phyloP scores from a whole-genome alignment of 345 rosid species.

The Euclidium syriacum region DNA sequence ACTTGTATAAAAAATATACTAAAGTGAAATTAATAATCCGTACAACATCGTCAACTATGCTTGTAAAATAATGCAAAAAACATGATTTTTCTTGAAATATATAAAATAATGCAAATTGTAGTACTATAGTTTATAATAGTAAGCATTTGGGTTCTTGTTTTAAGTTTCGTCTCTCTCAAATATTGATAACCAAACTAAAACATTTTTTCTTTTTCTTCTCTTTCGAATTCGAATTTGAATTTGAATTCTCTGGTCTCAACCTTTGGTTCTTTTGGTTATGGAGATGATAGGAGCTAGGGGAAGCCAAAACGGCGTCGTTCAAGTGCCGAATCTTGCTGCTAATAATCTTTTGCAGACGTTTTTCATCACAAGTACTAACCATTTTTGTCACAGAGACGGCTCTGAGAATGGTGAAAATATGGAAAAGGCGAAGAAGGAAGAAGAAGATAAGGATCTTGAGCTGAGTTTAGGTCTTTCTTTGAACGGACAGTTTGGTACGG shows the following conservation, averaged over 20 bases:
- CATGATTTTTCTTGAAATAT: background rate
- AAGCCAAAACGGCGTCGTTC: conserved; percentile 17
- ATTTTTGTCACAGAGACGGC: conserved; percentile 12
- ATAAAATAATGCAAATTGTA: conserved; percentile 30
- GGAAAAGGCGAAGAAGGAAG: conserved; percentile 31
- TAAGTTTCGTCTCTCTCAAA: conserved; percentile 24
- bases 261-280: conserved; percentile 3
- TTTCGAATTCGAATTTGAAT: background rate
- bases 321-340: conserved; percentile 12
- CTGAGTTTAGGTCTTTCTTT: conserved; percentile 74
- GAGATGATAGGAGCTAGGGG: conserved; percentile 18
- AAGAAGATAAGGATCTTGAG: conserved; percentile 53
- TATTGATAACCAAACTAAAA: background rate
- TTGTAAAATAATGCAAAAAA: conserved; percentile 14
- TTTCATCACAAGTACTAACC: conserved; percentile 22
- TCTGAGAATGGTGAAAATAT: conserved; percentile 13
- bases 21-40: background rate
- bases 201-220: background rate
- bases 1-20: conserved; percentile 19
- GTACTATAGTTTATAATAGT: conserved; percentile 11
- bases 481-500: conserved; percentile 83
- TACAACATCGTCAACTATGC: conserved; percentile 26
- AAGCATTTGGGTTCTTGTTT: conserved; percentile 19
- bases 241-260: background rate
- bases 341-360: conserved; percentile 24